Evolutionary conservation across 192 early-diverging fungal species (phyloP).

Genomic region (Neocallimastix lanati): DNA sequence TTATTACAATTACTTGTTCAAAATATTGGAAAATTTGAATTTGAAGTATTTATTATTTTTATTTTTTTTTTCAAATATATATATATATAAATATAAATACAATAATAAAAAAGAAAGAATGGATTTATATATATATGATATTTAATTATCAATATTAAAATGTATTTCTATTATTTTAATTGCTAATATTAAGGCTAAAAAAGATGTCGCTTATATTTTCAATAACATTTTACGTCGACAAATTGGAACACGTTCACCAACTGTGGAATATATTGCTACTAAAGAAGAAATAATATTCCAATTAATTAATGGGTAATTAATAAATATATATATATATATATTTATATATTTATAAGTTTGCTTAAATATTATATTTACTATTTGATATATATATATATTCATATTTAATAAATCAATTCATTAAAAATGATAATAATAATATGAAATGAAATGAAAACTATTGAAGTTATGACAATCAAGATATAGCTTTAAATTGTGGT

Average conservation of each 20-base stretch:
- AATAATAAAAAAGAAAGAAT: background rate
- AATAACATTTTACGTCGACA: constrained; percentile 88
- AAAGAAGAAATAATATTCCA: constrained; percentile 66
- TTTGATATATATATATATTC: background rate
- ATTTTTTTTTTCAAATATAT: no score
- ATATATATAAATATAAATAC: background rate
- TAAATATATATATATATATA: background rate
- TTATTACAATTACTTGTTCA: constrained; percentile 68
- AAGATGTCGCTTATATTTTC: constrained; percentile 95
- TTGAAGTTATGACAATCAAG: constrained; percentile 75
- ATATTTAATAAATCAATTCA: no score
- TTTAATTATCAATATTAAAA: background rate
- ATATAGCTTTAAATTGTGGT: constrained; percentile 92
- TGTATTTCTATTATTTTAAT: background rate
- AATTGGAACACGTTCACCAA: constrained; percentile 86
- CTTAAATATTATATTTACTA: background rate
- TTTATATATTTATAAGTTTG: background rate
- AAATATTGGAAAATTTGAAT: constrained; percentile 87
- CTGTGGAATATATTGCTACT: constrained; percentile 81
- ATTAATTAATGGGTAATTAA: constrained; percentile 53
- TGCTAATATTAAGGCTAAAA: constrained; percentile 52
- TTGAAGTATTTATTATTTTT: constrained; percentile 50
- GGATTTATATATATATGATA: no score
- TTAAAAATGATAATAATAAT: background rate
- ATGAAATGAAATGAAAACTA: background rate